Base-by-base conservation (phyloP, 1,284 basidiomycete genomes). In the Sporisorium exsertum region DNA sequence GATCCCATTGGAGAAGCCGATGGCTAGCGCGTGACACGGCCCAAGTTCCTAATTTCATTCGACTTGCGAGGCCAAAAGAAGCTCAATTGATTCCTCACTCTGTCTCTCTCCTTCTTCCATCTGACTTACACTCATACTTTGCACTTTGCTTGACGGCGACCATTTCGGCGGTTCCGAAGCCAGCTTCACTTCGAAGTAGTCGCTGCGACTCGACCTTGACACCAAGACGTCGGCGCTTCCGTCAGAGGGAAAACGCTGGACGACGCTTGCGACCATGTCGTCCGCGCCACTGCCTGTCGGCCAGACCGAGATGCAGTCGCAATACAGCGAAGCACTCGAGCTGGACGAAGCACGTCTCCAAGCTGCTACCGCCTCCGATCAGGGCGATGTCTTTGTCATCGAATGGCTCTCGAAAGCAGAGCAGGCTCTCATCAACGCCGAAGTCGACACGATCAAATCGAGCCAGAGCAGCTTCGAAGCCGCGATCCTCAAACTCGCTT, bases 331-430 rank as follows among this genome's bases (percentile, higher is more conserved):
- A 29, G 66, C 70, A 5, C 75, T 72, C 12, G 58, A 63, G 35
- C 76, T 78, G 6, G 77, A 78, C 16, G 65, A 81, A 54, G 40
- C 66, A 20, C 79, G 76, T 26, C 72, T 83, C 27, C 59, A 70
- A 22, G 69, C 73, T 1, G 83, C 82, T 6, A 77, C 93, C 46
- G 86, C 89, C 5, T 90, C 89, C 51, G 93, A 94, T 64, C 91
- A 91, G 85, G 92, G 90, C 18, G 92, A 93, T 73, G 89, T 94
- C 57, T 92, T 93, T 80, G 85, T 94, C 18, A 91, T 94, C 76
- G 91, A 93, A 84, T 94, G 92, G 92, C 88, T 94, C 6, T 89
- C 91, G 8, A 88, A 88, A 26, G 89, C 90, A 2, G 91, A 94
- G 86, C 89, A 88, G 81, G 88, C 87, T 24, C 84, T 93, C 24